Evolutionary conservation across 768 basidiomycete genomes (phyloP).

Genomic region (Dacryopinax primogenitus): DNA sequence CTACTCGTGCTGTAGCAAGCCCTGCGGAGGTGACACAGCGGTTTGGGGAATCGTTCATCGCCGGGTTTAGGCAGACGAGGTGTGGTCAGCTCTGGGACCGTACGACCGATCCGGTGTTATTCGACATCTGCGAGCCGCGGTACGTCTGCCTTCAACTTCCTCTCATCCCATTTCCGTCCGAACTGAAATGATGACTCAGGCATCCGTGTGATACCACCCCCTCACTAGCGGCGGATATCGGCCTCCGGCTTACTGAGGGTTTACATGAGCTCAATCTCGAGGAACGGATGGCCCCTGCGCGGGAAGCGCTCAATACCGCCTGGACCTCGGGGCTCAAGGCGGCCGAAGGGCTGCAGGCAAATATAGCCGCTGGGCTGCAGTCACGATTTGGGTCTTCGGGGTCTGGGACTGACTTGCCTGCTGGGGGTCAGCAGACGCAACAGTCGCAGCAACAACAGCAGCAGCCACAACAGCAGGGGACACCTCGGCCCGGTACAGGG

Average conservation of each 20-base stretch:
- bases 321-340: slow-evolving; percentile 69
- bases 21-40: slow-evolving; percentile 36
- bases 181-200: slow-evolving; percentile 29
- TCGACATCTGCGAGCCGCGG: slow-evolving; percentile 93
- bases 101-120: slow-evolving; percentile 80
- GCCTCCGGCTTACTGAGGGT: slow-evolving; percentile 81
- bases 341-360: slow-evolving; percentile 68
- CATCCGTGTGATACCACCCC: slow-evolving; percentile 91
- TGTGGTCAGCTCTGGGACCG: slow-evolving; percentile 85
- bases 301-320: slow-evolving; percentile 75
- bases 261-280: slow-evolving; percentile 88
- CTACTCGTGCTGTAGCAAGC: background rate
- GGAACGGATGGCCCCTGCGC: slow-evolving; percentile 83
- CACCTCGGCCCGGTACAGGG: background rate
- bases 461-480: background rate
- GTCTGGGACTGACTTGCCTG: background rate
- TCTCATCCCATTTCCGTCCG: slow-evolving; percentile 10
- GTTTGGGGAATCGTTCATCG: slow-evolving; percentile 79
- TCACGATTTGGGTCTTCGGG: background rate
- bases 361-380: slow-evolving; percentile 23
- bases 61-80: slow-evolving; percentile 75
- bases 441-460: too few relatives aligned
- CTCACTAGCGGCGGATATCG: slow-evolving; percentile 79
- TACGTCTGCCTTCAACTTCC: slow-evolving; percentile 31
- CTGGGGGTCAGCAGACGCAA: too few relatives aligned